A percentile compares a stretch with the other conserved stretches of the same genome.
phyloP scores from a whole-genome alignment of 2,329 filamentous ascomycete genomes.

The Macroventuria anomochaeta region DNA sequence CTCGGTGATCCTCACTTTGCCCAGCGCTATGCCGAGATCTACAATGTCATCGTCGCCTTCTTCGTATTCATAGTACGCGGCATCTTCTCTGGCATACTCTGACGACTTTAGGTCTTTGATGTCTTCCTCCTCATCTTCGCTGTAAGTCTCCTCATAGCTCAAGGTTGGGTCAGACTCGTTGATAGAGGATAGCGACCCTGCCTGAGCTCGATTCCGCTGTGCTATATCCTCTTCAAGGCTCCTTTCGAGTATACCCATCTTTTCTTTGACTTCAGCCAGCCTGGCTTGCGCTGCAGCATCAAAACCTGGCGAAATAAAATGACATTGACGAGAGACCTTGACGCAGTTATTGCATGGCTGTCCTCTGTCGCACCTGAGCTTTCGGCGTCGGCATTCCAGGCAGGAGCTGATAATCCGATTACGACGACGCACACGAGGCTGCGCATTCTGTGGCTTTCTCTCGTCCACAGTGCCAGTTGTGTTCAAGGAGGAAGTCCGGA shows the following conservation, averaged over 20 bases:
- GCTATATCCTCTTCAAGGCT: constrained; percentile 73
- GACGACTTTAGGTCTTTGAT: constrained; percentile 67
- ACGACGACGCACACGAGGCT: constrained; percentile 44
- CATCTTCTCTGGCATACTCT: constrained; percentile 68
- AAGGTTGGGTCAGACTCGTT: not conserved
- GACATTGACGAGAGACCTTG: constrained; percentile 59
- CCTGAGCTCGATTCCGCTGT: constrained; percentile 44
- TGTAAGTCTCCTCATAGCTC: constrained; percentile 57
- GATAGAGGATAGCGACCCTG: not conserved
- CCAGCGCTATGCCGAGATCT: constrained; percentile 74
- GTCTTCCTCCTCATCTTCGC: constrained; percentile 64
- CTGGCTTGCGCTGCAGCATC: constrained; percentile 73
- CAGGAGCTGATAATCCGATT: constrained; percentile 50
- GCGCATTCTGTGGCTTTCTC: constrained; percentile 27
- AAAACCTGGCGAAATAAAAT: constrained; percentile 71
- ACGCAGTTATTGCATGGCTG: constrained; percentile 73
- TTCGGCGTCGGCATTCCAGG: constrained; percentile 66
- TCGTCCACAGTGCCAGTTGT: constrained; percentile 14
- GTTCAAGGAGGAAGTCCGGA: not conserved
- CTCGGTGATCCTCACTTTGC: constrained; percentile 75
- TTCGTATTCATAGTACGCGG: constrained; percentile 69
- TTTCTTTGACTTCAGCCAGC: constrained; percentile 79
- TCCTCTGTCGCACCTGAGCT: constrained; percentile 78
- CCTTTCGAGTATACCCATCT: constrained; percentile 74
- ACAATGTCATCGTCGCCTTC: constrained; percentile 72